Evolutionary conservation across 345 rosid species (phyloP), one percentile per base, ranked within the genome.

Genomic region (Camelina neglecta): DNA sequence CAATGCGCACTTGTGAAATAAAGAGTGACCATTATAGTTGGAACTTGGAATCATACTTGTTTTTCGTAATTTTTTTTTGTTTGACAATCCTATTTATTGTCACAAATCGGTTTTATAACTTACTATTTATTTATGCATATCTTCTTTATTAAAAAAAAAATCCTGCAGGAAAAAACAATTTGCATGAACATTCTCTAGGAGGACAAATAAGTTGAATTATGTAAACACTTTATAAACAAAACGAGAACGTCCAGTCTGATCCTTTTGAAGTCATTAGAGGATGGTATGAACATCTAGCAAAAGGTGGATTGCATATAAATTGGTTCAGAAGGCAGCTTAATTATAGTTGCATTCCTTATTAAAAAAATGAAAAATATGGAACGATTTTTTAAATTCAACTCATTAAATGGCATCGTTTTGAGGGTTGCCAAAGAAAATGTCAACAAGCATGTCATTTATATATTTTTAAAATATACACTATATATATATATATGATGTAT

Each of bases 351-450:
- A 23, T 72, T 67, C 71, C 23, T n/a, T 29, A 29, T 26, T 3
- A 26, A 15, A 51, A 15, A 20, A 7, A 26, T 39, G 11, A 11
- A 62, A 57, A 57, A 48, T 15, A 60, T 29, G 35, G 0, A 60
- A 67, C 21, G 35, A 49, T 36, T 48, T 57, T 57, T 56, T 41
- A 67, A 75, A 67, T 67, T 69, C 44, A 35, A 61, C n/a, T 7
- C 70, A 64, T 60, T 71, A 50, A 75, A 75, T 68, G 74, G 9
- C 68, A 67, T 67, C 39, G 69, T 51, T 38, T 48, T 59, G 12
- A 2, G 72, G 4, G 55, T 67, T 50, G 10, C 67, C 47, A 60
- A 69, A 29, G 57, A 75, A 75, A 75, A 69, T 53, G 69, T 68
- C 69, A 75, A 75, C 67, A 60, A 60, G 29, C 57, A 68, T 41